Evolutionary conservation across 1,284 basidiomycete genomes (phyloP).

Genomic region (Tetrapyrgos nigripes): DNA sequence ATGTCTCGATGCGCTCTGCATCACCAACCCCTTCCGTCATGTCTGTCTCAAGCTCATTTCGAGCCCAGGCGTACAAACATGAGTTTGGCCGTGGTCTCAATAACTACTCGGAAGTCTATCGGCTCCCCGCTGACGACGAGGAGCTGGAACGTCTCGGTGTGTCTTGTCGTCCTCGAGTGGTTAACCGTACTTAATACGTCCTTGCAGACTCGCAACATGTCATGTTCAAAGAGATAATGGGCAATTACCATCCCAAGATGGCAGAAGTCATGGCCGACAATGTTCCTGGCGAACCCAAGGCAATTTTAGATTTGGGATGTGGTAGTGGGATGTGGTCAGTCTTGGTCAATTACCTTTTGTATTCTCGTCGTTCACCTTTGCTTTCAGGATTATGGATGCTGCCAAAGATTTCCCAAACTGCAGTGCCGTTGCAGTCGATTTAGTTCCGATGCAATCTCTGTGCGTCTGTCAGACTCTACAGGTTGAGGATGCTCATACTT

Average conservation of each 20-base stretch:
- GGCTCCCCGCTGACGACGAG: conserved; percentile 77
- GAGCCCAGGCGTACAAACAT: conserved; percentile 60
- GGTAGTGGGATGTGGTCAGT: conserved; percentile 77
- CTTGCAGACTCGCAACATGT: conserved; percentile 67
- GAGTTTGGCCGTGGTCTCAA: conserved; percentile 76
- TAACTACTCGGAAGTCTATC: conserved; percentile 80
- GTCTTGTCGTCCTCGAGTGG: conserved; percentile 24
- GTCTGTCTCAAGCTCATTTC: conserved; percentile 69
- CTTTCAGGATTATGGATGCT: conserved; percentile 72
- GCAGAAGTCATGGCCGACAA: conserved; percentile 62
- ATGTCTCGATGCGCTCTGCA: conserved; percentile 59
- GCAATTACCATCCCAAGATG: conserved; percentile 66
- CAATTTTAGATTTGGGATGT: conserved; percentile 78
- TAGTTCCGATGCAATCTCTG: conserved; percentile 77
- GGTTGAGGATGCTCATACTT: not conserved
- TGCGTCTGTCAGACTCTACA: conserved; percentile 42
- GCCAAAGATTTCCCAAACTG: conserved; percentile 76
- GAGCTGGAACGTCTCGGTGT: conserved; percentile 72
- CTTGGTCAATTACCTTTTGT: conserved; percentile 1
- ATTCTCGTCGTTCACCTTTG: conserved; percentile 13
- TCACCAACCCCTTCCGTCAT: conserved; percentile 73
- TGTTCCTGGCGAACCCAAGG: conserved; percentile 61
- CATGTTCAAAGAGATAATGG: conserved; percentile 68
- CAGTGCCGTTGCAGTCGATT: conserved; percentile 74
- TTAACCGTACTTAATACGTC: not conserved